Percentiles rank a stretch among this genome's conserved stretches.
phyloP scores from a whole-genome alignment of 495 filamentous ascomycete genomes.

The Lepraria neglecta region DNA sequence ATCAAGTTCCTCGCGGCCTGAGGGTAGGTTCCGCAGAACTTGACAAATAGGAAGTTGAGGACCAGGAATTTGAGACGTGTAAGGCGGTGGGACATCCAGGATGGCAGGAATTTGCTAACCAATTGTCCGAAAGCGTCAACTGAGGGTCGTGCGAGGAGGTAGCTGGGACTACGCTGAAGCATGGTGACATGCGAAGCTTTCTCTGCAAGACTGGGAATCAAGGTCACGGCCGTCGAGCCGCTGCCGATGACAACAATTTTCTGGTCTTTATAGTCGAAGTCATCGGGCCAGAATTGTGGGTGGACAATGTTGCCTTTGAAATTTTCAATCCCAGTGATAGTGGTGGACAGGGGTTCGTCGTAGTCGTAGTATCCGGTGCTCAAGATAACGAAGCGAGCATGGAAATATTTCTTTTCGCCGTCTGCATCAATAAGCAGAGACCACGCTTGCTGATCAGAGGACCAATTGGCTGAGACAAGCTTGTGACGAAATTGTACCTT shows the following conservation, averaged over 20 bases:
- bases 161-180: constrained; percentile 14
- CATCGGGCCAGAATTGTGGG: constrained; percentile 15
- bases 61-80: constrained; percentile 2
- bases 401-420: not conserved
- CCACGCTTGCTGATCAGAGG: constrained; percentile 8
- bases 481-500: constrained; percentile 7
- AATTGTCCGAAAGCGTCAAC: constrained; percentile 2
- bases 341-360: constrained; percentile 7
- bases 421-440: constrained; percentile 6
- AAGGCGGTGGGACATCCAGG: not conserved
- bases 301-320: constrained; percentile 5
- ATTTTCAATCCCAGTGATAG: not conserved
- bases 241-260: constrained; percentile 14
- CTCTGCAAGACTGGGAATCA: constrained; percentile 8
- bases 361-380: constrained; percentile 18
- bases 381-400: constrained; percentile 9
- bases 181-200: constrained; percentile 14
- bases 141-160: not conserved
- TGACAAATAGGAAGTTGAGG: not conserved
- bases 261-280: constrained; percentile 6
- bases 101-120: not conserved
- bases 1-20: not conserved
- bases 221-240: constrained; percentile 13
- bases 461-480: constrained; percentile 12
- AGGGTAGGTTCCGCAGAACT: constrained; percentile 4